Conservation (phyloP, 192 early-diverging fungal genomes). For the Pilobolus umbonatus region DNA sequence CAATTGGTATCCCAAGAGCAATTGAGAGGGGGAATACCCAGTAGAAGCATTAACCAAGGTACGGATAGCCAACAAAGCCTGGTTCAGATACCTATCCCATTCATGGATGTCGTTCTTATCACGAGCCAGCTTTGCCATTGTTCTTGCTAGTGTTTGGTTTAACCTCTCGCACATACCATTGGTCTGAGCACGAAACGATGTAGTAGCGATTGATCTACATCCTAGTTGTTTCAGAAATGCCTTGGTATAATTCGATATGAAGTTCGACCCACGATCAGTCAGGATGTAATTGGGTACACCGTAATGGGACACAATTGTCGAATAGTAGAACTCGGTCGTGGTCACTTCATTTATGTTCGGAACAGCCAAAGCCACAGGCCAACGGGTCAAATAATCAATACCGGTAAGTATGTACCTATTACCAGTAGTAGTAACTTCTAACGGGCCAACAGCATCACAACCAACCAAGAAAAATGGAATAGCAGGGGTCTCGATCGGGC, state of each 20-base stretch:
- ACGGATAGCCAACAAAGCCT: conserved; percentile 13
- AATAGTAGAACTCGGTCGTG: background rate
- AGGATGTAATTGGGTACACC: conserved; percentile 15
- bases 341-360: background rate
- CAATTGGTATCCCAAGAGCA: conserved; percentile 19
- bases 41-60: conserved; percentile 12
- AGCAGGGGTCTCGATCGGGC: background rate
- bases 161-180: conserved; percentile 19
- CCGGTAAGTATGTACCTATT: conserved; percentile 28
- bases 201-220: conserved; percentile 1
- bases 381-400: conserved; percentile 24
- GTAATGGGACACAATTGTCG: background rate
- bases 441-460: conserved; percentile 13
- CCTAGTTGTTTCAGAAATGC: background rate
- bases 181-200: conserved; percentile 11
- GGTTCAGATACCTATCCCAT: conserved; percentile 6
- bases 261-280: conserved; percentile 17
- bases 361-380: conserved; percentile 18
- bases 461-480: conserved; percentile 10
- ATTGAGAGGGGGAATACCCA: background rate
- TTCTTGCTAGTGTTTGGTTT: conserved; percentile 14
- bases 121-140: conserved; percentile 8
- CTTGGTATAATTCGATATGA: background rate
- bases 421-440: background rate
- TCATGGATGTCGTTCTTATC: background rate